phyloP scores from a whole-genome alignment of 306 rosid species.

The Echinosophora koreensis region DNA sequence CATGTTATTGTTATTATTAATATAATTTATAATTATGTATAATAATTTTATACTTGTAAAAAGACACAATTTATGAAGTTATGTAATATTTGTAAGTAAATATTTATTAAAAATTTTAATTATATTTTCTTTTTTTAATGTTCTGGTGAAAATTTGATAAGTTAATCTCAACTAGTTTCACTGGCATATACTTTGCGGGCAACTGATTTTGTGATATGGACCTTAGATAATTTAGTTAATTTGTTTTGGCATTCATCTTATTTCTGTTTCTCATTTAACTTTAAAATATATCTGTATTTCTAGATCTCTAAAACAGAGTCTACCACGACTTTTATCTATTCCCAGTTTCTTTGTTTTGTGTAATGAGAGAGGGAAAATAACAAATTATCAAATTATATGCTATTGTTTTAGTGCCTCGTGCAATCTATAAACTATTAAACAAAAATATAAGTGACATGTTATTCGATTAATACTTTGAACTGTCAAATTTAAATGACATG shows the following conservation, averaged over 20 bases:
- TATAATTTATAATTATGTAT: no score
- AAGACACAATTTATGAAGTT: no score
- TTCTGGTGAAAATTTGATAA: no score
- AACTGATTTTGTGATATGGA: background rate
- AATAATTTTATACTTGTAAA: no score
- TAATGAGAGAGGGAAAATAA: background rate
- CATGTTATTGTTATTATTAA: no score
- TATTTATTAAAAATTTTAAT: no score
- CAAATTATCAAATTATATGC: background rate
- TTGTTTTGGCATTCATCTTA: background rate
- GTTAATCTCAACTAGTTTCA: conserved; percentile 13
- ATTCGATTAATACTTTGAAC: background rate
- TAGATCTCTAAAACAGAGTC: conserved; percentile 6
- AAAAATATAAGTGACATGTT: background rate
- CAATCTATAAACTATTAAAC: background rate
- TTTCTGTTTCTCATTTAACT: background rate
- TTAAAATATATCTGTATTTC: background rate
- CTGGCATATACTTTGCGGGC: background rate
- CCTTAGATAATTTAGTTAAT: background rate
- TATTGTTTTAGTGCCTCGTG: conserved; percentile 6
- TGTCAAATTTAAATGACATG: background rate
- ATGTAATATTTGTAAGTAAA: no score
- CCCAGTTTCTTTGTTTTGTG: conserved; percentile 15
- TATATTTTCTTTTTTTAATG: no score
- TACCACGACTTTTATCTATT: background rate